Evolutionary conservation across 2,329 filamentous ascomycete genomes (phyloP).

Genomic region (Ophiostoma quercus): DNA sequence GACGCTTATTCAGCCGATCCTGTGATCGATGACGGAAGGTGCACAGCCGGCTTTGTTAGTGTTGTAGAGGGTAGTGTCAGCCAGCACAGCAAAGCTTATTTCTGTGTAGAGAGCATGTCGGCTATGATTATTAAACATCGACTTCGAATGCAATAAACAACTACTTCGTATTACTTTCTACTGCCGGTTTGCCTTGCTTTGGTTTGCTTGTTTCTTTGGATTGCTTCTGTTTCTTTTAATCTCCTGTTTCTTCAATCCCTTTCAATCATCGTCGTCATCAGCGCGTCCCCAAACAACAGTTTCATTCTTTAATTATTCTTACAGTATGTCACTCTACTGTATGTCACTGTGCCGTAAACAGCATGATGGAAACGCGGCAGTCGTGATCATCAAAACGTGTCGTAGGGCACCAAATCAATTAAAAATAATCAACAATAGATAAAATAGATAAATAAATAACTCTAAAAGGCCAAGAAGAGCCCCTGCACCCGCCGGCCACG

Average conservation of each 20-base stretch:
- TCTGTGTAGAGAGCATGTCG: too few species aligned
- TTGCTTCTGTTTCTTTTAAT: neutral
- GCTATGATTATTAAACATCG: too few species aligned
- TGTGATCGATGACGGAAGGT: neutral
- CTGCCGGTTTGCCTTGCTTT: neutral
- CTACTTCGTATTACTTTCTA: neutral
- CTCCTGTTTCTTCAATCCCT: neutral
- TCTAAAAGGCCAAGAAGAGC: neutral
- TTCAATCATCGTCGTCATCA: neutral
- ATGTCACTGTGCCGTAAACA: neutral
- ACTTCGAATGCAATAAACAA: neutral
- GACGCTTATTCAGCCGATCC: neutral
- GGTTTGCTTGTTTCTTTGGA: too few species aligned
- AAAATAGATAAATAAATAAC: neutral
- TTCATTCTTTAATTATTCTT: neutral
- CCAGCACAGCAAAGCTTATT: too few species aligned
- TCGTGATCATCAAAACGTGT: neutral
- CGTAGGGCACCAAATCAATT: neutral
- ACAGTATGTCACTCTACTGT: too few species aligned
- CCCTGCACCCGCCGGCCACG: neutral
- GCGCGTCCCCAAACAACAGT: conserved; percentile 9
- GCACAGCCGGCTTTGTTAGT: neutral
- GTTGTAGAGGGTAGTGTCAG: neutral
- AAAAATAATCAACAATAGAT: neutral
- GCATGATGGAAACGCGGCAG: neutral